Evolutionary conservation across 1,284 basidiomycete species (phyloP), one percentile per base, ranked within the genome.

Genomic region (Boletellus sp.): DNA sequence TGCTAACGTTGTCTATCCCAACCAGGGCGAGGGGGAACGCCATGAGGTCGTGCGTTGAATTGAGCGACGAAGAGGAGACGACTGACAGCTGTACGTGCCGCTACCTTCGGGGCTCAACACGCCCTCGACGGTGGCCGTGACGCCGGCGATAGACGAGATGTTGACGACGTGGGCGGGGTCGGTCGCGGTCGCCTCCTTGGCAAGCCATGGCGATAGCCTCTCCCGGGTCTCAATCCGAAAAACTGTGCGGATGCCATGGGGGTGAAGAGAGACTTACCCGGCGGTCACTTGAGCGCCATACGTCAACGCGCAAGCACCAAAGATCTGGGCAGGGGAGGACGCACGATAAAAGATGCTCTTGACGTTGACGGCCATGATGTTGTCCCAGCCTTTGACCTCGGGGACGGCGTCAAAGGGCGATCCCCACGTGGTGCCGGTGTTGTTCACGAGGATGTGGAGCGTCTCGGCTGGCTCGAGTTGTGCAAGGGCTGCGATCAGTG

Each of bases 331-430:
- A 13, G 32, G 12, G 1, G 16, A 15, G 3, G 28, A 30, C 83
- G 52, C 52, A 89, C 88, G 74, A 68, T 90, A 92, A 62, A 89
- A 92, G 36, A 88, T 75, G 56, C 84, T 82, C 74, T 93, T 92
- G 44, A 91, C 85, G 60, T 92, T 92, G 46, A 91, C 77, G 16
- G 81, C 80, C 67, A 91, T 80, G 33, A 92, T 74, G 33, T 85
- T 83, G 62, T 94, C 91, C 92, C 92, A 94, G 1, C 92, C 91
- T 55, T 81, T 83, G 55, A 81, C 80, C 65, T 89, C 86, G 0
- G 90, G 89, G 56, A 91, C 85, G 60, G 88, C 78, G 21, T 81
- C 73, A 65, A 80, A 88, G 1, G 82, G 78, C 2, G 85, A 86
- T 18, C 91, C 91, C 90, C 90, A 93, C 11, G 88, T 82, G 19